phyloP scores from a whole-genome alignment of 805 yeast genomes.

The Myxozyma vanderwaltii region DNA sequence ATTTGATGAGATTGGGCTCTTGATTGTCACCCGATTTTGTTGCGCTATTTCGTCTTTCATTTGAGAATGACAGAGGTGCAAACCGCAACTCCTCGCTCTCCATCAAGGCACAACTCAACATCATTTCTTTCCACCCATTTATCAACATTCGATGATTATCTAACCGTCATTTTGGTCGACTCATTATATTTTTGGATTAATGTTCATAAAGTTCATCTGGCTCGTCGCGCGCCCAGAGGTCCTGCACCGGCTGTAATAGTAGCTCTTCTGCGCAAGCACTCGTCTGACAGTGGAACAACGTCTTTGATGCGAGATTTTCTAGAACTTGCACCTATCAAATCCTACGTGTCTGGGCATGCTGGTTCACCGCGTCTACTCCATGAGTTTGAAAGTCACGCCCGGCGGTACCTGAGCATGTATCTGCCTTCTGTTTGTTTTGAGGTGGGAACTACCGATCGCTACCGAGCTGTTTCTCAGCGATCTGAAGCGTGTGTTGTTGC shows the following conservation, averaged over 20 bases:
- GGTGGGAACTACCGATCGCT: slow-evolving; percentile 49
- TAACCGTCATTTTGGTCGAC: slow-evolving; percentile 28
- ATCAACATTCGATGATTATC: slow-evolving; percentile 26
- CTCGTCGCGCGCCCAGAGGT: slow-evolving; percentile 23
- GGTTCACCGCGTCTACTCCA: slow-evolving; percentile 21
- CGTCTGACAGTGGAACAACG: not conserved
- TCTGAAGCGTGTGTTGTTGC: slow-evolving; percentile 49
- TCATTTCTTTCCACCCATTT: slow-evolving; percentile 22
- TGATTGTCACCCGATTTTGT: not conserved
- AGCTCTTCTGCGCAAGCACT: slow-evolving; percentile 4
- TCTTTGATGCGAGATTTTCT: slow-evolving; percentile 12
- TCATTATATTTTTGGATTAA: slow-evolving; percentile 26
- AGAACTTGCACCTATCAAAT: slow-evolving; percentile 9
- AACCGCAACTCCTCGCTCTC: not conserved
- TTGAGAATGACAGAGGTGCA: not conserved
- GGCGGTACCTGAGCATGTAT: slow-evolving; percentile 45
- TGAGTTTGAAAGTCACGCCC: slow-evolving; percentile 46
- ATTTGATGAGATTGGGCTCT: not conserved
- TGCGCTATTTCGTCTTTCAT: not conserved
- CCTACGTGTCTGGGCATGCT: slow-evolving; percentile 15
- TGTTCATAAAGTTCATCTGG: slow-evolving; percentile 29
- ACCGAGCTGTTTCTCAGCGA: slow-evolving; percentile 38
- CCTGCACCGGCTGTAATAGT: slow-evolving; percentile 13
- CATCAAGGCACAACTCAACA: not conserved
- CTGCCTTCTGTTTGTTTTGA: slow-evolving; percentile 47